phyloP scores from a whole-genome alignment of 148 eudicot genomes.

The Persicaria tinctoria region DNA sequence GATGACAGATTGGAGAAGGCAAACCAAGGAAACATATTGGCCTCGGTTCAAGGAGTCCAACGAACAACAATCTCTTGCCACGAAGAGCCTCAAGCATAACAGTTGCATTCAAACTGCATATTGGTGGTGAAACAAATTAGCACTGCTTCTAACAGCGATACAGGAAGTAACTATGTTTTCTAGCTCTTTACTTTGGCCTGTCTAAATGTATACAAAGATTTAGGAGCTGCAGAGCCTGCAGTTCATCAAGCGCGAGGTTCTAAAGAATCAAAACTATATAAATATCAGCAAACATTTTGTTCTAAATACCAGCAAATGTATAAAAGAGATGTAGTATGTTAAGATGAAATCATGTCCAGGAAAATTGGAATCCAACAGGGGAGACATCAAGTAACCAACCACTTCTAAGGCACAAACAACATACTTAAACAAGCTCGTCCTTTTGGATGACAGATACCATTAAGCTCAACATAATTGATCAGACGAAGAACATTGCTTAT shows the following conservation, averaged over 20 bases:
- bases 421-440: not conserved
- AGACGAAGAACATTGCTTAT: too few relatives aligned
- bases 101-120: slow-evolving; percentile 75
- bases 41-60: slow-evolving; percentile 89
- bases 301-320: not conserved
- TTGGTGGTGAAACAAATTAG: not conserved
- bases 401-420: not conserved
- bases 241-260: too few relatives aligned
- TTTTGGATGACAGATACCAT: too few relatives aligned
- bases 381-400: not conserved
- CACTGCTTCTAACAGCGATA: not conserved
- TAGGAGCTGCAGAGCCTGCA: not conserved
- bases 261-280: too few relatives aligned
- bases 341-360: not conserved
- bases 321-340: not conserved
- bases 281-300: not conserved
- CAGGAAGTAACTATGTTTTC: not conserved
- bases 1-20: slow-evolving; percentile 72
- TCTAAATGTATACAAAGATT: not conserved
- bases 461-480: too few relatives aligned
- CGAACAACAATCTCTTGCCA: slow-evolving; percentile 80
- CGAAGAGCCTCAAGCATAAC: slow-evolving; percentile 82
- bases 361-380: not conserved
- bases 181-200: not conserved
- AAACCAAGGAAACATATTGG: slow-evolving; percentile 69